These are phyloP conservation scores for Peronospora farinosa DNA, from an alignment of 352 stramenopile genomes.

Conservation along the genomic window DNA sequence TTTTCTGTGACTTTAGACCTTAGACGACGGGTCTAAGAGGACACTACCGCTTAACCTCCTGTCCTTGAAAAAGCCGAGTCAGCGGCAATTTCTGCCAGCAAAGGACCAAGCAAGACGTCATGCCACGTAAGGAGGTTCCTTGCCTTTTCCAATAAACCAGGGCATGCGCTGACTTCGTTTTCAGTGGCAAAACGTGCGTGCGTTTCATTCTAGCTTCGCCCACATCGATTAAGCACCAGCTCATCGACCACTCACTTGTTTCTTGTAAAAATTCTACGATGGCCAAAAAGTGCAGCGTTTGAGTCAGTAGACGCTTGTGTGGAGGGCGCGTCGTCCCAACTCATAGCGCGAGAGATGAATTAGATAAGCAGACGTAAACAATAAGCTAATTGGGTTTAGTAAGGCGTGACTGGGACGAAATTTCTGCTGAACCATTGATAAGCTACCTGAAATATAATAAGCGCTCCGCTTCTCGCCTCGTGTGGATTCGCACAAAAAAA, in stretches of 20 bases:
- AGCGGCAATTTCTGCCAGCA: slow-evolving; percentile 44
- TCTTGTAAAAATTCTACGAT: slow-evolving; percentile 53
- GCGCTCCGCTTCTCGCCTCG: too few species aligned
- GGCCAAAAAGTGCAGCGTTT: slow-evolving; percentile 21
- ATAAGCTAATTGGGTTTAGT: too few species aligned
- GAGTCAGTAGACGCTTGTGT: background rate
- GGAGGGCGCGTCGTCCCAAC: slow-evolving; percentile 14
- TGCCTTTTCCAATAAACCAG: slow-evolving; percentile 75
- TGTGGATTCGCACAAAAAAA: too few species aligned
- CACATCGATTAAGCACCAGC: slow-evolving; percentile 62
- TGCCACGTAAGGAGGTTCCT: background rate
- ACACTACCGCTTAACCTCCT: slow-evolving; percentile 85
- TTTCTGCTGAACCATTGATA: too few species aligned
- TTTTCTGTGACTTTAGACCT: too few species aligned
- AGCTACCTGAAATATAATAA: too few species aligned
- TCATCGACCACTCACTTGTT: slow-evolving; percentile 59
- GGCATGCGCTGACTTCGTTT: slow-evolving; percentile 35
- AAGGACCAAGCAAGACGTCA: background rate
- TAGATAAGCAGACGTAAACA: background rate
- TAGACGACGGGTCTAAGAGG: slow-evolving; percentile 42
- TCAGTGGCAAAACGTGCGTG: slow-evolving; percentile 36
- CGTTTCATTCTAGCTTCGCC: slow-evolving; percentile 52
- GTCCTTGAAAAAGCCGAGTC: slow-evolving; percentile 52
- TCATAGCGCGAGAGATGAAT: slow-evolving; percentile 17
- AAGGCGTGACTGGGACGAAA: too few species aligned